Percentiles rank a stretch among this genome's conserved stretches.
phyloP scores from a whole-genome alignment of 495 filamentous ascomycete genomes.

The Neurospora sp. region DNA sequence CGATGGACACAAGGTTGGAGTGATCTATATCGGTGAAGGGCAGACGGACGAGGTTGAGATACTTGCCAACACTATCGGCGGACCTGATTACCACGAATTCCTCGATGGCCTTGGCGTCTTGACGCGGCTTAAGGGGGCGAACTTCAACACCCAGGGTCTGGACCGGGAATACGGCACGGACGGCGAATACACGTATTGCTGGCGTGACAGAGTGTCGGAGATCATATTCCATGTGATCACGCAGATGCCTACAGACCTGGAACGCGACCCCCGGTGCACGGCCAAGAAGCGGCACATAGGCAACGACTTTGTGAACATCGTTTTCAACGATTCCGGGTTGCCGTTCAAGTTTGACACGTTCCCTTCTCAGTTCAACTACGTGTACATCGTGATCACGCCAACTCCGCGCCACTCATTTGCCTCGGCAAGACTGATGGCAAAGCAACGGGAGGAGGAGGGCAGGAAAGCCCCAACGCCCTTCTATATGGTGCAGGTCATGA shows the following conservation, averaged over 20 bases:
- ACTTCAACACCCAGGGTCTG: slow-evolving; percentile 91
- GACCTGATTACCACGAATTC: slow-evolving; percentile 76
- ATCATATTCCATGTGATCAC: slow-evolving; percentile 93
- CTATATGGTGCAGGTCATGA: slow-evolving; percentile 77
- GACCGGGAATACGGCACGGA: slow-evolving; percentile 64
- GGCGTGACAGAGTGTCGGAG: slow-evolving; percentile 89
- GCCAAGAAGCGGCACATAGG: slow-evolving; percentile 93
- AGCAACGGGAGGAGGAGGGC: slow-evolving; percentile 27
- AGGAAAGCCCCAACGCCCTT: slow-evolving; percentile 39
- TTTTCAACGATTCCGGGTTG: slow-evolving; percentile 88
- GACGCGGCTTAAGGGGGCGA: slow-evolving; percentile 65
- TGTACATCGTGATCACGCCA: slow-evolving; percentile 91
- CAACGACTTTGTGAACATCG: slow-evolving; percentile 96
- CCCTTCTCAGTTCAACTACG: slow-evolving; percentile 84
- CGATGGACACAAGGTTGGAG: slow-evolving; percentile 89
- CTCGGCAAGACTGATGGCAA: slow-evolving; percentile 31
- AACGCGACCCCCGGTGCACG: slow-evolving; percentile 61
- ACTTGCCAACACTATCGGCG: slow-evolving; percentile 71
- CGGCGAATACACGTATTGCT: slow-evolving; percentile 78
- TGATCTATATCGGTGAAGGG: slow-evolving; percentile 80
- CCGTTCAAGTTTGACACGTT: slow-evolving; percentile 88
- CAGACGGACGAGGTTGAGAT: slow-evolving; percentile 77
- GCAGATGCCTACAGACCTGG: slow-evolving; percentile 85
- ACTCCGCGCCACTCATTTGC: slow-evolving; percentile 58
- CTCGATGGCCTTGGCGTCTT: slow-evolving; percentile 69